Base-by-base conservation (phyloP, 73 alveolate species). In the Paramecium sexaurelia region DNA sequence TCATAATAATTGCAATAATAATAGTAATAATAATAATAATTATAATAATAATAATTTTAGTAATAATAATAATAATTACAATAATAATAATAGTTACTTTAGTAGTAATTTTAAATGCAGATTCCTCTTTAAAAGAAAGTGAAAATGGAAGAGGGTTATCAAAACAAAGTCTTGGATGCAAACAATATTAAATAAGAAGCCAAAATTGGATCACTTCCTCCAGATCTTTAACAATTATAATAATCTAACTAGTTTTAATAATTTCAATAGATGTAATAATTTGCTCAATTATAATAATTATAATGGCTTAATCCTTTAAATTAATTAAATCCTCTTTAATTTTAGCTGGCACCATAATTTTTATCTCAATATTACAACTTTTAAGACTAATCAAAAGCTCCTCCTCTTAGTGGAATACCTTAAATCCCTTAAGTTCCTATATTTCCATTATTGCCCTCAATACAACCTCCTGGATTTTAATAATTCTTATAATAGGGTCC, bases 301-400 rank as follows among this genome's bases (percentile, higher is more conserved):
- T 11, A 61, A 61, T 61, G 83, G 83, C 19, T 61, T 13, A 61
- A 61, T 32, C 83, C 83, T 26, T 20, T 61, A 29, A 24, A 19
- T 61, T 10, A 61, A 61, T 26, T 61, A 26, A 26, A 26, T 13
- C 67, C 67, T 17, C 32, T 51, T 17, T 51, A 51, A 51, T 61
- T 61, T 32, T 61, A 61, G 7, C 8, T 61, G 37, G 24, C 33
- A 0, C 83, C 83, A 8, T 61, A 61, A 61, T 61, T 61, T 61
- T 61, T 61, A 61, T 61, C 83, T 29, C 83, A 61, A 61, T 61
- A 29, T 61, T 61, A 61, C n/a, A 61, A 61, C 26, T 51, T 51
- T 20, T 51, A 51, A 51, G 83, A 61, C 26, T 20, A 26, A 29
- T 32, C 39, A 61, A 61, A 61, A 24, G 9, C 27, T 2, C 83